These are phyloP conservation scores for Sporothrix globosa DNA, from an alignment of 2,329 filamentous ascomycete species.

Conservation along the genomic window DNA sequence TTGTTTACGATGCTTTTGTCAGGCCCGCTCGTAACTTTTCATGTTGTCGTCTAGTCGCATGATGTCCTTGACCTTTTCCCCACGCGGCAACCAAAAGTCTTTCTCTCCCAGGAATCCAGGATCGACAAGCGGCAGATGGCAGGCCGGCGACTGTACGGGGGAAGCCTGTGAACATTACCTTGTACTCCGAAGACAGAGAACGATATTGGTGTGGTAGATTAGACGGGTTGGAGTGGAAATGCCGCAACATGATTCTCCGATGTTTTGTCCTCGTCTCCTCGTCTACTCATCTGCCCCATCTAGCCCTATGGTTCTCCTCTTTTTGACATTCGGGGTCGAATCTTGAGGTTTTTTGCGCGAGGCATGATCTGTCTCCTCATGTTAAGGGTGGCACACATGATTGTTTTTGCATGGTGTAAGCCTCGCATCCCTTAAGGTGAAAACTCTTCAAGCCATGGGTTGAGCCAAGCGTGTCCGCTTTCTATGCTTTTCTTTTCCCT, in stretches of 20 bases:
- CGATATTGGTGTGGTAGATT: not conserved
- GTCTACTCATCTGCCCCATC: not conserved
- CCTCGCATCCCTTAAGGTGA: constrained; percentile 1
- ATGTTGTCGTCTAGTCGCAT: not conserved
- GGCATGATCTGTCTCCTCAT: constrained; percentile 13
- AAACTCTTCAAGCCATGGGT: constrained; percentile 18
- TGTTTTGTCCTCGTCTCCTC: constrained; percentile 2
- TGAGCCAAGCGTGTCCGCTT: constrained; percentile 3
- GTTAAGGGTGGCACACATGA: constrained; percentile 13
- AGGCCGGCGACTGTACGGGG: not conserved
- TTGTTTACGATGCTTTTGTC: not conserved
- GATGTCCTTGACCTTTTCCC: not conserved
- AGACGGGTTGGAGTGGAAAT: not conserved
- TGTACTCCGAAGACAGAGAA: not conserved
- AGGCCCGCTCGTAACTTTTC: constrained; percentile 7
- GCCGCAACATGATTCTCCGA: not conserved
- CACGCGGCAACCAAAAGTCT: constrained; percentile 13
- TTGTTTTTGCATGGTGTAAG: constrained; percentile 13
- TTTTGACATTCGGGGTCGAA: not conserved
- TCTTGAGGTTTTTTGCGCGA: not conserved
- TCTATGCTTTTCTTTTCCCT: not conserved
- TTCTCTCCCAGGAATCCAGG: not conserved
- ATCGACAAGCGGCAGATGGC: constrained; percentile 13
- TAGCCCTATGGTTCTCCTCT: not conserved
- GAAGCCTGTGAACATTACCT: not conserved